Conservation (phyloP, 352 stramenopile species). For the Phytophthora sp. region DNA sequence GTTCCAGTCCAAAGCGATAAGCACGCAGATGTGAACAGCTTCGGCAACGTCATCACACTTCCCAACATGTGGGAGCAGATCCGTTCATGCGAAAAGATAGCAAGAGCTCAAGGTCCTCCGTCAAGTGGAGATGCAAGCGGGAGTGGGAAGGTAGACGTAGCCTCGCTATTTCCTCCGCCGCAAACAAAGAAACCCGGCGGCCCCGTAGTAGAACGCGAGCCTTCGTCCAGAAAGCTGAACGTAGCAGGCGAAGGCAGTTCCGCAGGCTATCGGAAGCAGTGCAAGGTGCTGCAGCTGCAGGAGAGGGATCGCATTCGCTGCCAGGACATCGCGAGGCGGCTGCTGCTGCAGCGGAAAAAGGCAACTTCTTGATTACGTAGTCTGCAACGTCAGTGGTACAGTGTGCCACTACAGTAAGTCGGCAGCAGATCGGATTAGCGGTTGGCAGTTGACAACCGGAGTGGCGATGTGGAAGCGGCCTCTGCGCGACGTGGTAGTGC, state of each 20-base stretch:
- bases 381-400: neutral
- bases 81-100: constrained; percentile 20
- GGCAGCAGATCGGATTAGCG: neutral
- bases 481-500: constrained; percentile 72
- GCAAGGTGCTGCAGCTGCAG: constrained; percentile 62
- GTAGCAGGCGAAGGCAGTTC: constrained; percentile 12
- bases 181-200: constrained; percentile 14
- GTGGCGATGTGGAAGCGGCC: constrained; percentile 53
- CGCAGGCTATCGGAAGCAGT: constrained; percentile 44
- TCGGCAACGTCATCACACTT: constrained; percentile 31
- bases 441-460: constrained; percentile 2
- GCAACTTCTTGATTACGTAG: constrained; percentile 34
- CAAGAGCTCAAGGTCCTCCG: constrained; percentile 17
- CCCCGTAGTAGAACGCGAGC: constrained; percentile 7
- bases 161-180: constrained; percentile 26
- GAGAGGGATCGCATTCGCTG: constrained; percentile 67
- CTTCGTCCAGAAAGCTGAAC: constrained; percentile 13
- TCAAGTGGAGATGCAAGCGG: constrained; percentile 6
- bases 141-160: constrained; percentile 22
- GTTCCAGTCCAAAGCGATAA: constrained; percentile 18
- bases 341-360: constrained; percentile 63
- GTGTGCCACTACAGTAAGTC: no score
- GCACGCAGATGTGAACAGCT: constrained; percentile 7
- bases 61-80: constrained; percentile 52
- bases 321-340: constrained; percentile 47